Percentiles rank a stretch among this genome's conserved stretches.
These are phyloP conservation scores for Termitomyces sp. DNA, from an alignment of 768 basidiomycete genomes.

Conservation along the genomic window DNA sequence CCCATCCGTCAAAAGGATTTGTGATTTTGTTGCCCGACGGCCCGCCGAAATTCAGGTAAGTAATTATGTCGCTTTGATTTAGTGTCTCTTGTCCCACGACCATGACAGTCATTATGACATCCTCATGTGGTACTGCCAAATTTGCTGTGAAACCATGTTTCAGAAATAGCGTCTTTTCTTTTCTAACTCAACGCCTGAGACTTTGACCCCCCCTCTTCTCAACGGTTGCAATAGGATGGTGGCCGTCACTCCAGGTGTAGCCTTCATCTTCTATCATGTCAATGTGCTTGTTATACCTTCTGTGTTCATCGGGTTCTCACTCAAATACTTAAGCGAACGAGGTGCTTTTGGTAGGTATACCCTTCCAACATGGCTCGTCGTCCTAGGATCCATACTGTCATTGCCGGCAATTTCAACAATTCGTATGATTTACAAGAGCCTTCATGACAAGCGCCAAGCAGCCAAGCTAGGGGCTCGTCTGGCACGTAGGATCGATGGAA, in stretches of 20 bases:
- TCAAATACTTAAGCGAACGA: constrained; percentile 9
- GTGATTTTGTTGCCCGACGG: too few species aligned
- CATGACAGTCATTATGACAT: neutral
- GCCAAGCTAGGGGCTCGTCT: constrained; percentile 41
- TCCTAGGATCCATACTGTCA: constrained; percentile 20
- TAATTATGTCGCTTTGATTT: too few species aligned
- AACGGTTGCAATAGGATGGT: constrained; percentile 12
- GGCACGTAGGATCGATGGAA: constrained; percentile 32
- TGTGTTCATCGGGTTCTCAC: constrained; percentile 11
- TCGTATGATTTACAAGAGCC: constrained; percentile 22
- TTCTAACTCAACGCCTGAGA: neutral
- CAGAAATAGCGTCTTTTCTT: neutral
- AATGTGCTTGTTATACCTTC: constrained; percentile 13
- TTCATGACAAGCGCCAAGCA: constrained; percentile 30
- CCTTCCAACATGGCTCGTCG: constrained; percentile 32
- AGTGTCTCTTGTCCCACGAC: too few species aligned
- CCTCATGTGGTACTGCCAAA: neutral
- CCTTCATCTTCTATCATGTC: constrained; percentile 22
- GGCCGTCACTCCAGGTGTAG: constrained; percentile 29
- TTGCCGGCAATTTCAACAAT: constrained; percentile 27
- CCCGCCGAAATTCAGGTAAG: too few species aligned
- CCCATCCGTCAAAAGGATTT: too few species aligned
- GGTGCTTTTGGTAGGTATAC: constrained; percentile 11
- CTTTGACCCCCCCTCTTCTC: neutral
- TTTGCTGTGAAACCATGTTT: too few species aligned